These are phyloP conservation scores for Citrullus mucosospermus DNA, from an alignment of 306 rosid species.

Conservation along the genomic window DNA sequence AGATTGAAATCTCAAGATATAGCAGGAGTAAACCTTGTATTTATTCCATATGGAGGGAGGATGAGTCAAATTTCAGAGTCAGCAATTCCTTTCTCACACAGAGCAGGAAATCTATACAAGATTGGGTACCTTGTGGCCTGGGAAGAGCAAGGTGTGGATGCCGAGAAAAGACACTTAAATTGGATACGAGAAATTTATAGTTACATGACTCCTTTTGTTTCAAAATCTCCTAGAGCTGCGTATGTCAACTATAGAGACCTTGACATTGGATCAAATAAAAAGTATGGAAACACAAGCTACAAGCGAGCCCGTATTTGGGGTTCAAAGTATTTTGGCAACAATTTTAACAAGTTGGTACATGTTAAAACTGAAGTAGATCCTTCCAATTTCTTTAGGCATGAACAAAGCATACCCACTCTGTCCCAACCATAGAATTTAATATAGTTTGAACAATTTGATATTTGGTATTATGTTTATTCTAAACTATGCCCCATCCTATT, in stretches of 20 bases:
- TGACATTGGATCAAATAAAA: not conserved
- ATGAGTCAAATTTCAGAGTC: slow-evolving; percentile 26
- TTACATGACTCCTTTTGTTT: not conserved
- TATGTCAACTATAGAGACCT: slow-evolving; percentile 9
- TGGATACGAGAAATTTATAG: not conserved
- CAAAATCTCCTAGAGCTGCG: slow-evolving; percentile 50
- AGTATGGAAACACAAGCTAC: slow-evolving; percentile 9
- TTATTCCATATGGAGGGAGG: slow-evolving; percentile 63
- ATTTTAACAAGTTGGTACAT: not conserved
- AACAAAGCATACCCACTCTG: slow-evolving; percentile 58
- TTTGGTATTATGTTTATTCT: not conserved
- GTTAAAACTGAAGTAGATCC: not conserved
- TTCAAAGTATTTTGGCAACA: slow-evolving; percentile 21
- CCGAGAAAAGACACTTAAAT: not conserved
- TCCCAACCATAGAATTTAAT: not conserved
- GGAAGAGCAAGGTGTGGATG: slow-evolving; percentile 19
- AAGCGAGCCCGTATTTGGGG: slow-evolving; percentile 54
- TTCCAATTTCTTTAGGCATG: slow-evolving; percentile 10
- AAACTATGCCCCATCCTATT: not conserved
- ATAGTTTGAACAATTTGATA: not conserved
- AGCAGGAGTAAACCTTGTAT: slow-evolving; percentile 24
- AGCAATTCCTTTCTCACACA: slow-evolving; percentile 49
- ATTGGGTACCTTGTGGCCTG: slow-evolving; percentile 26
- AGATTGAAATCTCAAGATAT: slow-evolving; percentile 23
- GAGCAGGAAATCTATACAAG: slow-evolving; percentile 13